Evolutionary conservation across 1,139 yeast genomes (phyloP).

Genomic region (Saccharomyces uvarum): DNA sequence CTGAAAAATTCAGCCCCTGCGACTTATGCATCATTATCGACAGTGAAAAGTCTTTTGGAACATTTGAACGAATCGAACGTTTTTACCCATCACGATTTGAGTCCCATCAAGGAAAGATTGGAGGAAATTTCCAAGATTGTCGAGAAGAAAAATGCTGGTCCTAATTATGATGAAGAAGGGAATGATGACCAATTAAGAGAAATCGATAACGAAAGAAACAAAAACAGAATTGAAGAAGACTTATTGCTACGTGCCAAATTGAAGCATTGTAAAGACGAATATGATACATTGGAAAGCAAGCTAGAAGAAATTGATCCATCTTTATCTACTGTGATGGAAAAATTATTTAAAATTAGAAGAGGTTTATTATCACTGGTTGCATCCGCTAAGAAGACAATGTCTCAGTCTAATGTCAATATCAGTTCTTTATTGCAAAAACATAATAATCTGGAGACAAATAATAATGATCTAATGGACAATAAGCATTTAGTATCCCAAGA

Average conservation of each 20-base stretch:
- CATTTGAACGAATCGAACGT: constrained; percentile 76
- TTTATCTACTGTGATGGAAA: constrained; percentile 44
- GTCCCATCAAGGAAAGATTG: constrained; percentile 65
- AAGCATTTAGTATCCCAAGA: constrained; percentile 17
- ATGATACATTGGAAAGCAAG: constrained; percentile 43
- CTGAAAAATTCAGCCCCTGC: constrained; percentile 86
- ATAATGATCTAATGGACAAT: constrained; percentile 16
- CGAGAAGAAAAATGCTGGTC: constrained; percentile 36
- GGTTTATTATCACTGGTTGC: constrained; percentile 45
- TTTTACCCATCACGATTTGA: constrained; percentile 74
- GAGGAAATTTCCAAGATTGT: constrained; percentile 61
- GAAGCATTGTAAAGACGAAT: constrained; percentile 49
- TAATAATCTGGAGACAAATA: constrained; percentile 26
- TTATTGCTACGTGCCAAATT: constrained; percentile 51
- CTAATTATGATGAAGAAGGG: constrained; percentile 18
- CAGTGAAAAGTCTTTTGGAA: constrained; percentile 72
- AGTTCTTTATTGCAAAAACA: not conserved
- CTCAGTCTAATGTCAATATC: not conserved
- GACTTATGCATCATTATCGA: constrained; percentile 78
- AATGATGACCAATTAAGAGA: constrained; percentile 21
- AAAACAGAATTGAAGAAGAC: constrained; percentile 47
- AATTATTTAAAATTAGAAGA: constrained; percentile 48
- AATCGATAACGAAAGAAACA: constrained; percentile 27
- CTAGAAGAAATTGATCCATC: constrained; percentile 52
- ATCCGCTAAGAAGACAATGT: constrained; percentile 19